A percentile compares a stretch with the other conserved stretches of the same genome.
phyloP scores from a whole-genome alignment of 2,329 filamentous ascomycete genomes.

The Fusarium scirpi region DNA sequence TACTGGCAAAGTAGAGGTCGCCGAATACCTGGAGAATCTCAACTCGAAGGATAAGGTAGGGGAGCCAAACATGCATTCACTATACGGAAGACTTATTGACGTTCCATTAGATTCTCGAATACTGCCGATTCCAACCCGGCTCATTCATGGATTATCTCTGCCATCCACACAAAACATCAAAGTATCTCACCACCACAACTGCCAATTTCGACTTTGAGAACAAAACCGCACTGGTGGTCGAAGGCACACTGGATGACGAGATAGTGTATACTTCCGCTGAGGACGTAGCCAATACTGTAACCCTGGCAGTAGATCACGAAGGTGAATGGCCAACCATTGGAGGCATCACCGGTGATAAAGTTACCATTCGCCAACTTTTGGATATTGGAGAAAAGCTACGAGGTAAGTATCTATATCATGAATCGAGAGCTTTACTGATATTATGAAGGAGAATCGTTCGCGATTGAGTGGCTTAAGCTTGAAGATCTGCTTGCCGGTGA shows the following conservation, averaged over 20 bases:
- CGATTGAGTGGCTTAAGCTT: conserved; percentile 10
- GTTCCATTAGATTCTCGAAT: not conserved
- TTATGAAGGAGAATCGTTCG: not conserved
- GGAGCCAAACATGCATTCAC: fast-evolving
- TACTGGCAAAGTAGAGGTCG: conserved; percentile 5
- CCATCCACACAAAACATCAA: conserved; percentile 3
- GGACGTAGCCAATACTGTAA: not conserved
- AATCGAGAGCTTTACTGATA: fast-evolving
- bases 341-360: not conserved
- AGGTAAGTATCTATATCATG: not conserved
- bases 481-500: not conserved
- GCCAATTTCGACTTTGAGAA: not conserved
- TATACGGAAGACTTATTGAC: not conserved
- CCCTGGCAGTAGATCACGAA: not conserved
- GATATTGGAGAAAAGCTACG: not conserved
- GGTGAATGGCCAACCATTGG: not conserved
- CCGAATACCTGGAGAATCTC: not conserved
- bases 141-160: conserved; percentile 22
- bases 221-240: not conserved
- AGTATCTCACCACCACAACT: not conserved
- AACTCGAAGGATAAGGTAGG: not conserved
- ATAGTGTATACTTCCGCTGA: not conserved
- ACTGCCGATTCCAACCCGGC: conserved; percentile 1
- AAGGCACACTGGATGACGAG: not conserved
- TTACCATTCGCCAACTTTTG: not conserved